Conservation (phyloP, 495 filamentous ascomycete species). For the Neurospora tetrasperma region DNA sequence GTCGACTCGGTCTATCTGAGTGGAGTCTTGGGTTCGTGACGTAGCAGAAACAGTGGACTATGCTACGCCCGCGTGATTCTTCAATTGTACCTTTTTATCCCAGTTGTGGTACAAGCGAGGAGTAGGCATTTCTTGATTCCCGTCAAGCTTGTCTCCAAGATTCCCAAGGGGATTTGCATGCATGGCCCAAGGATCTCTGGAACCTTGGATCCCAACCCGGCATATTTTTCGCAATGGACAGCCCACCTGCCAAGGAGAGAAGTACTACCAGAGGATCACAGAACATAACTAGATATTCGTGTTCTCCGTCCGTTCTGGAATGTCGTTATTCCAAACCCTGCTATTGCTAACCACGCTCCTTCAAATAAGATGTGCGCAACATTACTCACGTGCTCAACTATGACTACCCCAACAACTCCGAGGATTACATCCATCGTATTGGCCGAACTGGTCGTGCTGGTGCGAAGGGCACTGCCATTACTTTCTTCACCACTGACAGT, state of each 20-base stretch:
- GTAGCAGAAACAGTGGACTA: constrained; percentile 46
- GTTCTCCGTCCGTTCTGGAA: constrained; percentile 42
- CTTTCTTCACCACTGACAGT: constrained; percentile 98
- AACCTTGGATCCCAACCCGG: constrained; percentile 44
- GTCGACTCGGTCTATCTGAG: constrained; percentile 65
- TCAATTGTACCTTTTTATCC: constrained; percentile 52
- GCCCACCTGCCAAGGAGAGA: constrained; percentile 48
- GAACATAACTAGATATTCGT: constrained; percentile 51
- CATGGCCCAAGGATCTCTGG: constrained; percentile 50
- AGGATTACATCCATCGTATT: constrained; percentile 99
- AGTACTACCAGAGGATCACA: constrained; percentile 50
- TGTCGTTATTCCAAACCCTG: constrained; percentile 43
- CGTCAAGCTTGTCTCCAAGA: constrained; percentile 45
- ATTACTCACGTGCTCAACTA: constrained; percentile 99
- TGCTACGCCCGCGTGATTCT: constrained; percentile 58
- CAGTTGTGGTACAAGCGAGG: constrained; percentile 57
- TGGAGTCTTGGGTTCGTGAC: constrained; percentile 78
- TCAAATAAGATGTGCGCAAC: constrained; percentile 91
- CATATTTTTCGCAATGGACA: constrained; percentile 47
- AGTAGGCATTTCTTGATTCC: constrained; percentile 63
- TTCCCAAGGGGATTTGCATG: constrained; percentile 25
- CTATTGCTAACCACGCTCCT: constrained; percentile 65
- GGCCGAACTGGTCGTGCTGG: constrained; percentile 95
- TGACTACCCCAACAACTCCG: constrained; percentile 99
- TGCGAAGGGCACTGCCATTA: constrained; percentile 85